Evolutionary conservation across 192 early-diverging fungal genomes (phyloP).

Genomic region (Haplosporangium gracile): DNA sequence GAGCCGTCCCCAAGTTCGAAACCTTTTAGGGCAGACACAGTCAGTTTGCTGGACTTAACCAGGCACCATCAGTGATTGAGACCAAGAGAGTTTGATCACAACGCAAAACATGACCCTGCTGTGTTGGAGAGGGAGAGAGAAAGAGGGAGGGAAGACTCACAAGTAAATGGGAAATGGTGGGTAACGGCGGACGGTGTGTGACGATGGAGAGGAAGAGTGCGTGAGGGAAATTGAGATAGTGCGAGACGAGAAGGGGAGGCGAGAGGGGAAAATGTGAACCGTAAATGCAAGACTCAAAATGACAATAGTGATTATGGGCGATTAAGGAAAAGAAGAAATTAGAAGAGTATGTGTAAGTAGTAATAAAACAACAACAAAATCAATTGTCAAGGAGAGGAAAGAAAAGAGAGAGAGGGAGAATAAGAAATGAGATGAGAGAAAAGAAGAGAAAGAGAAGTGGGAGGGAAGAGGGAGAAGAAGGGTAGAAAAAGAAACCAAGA

Average conservation of each 20-base stretch:
- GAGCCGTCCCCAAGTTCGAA: neutral
- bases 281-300: neutral
- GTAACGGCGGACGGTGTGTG: neutral
- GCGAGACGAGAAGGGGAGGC: neutral
- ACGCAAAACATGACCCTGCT: neutral
- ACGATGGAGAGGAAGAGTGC: too few relatives aligned
- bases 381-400: neutral
- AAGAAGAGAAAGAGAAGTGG: neutral
- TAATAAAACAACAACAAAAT: neutral
- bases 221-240: neutral
- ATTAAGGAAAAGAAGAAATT: neutral
- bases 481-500: neutral
- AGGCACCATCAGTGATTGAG: neutral
- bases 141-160: neutral
- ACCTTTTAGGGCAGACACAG: neutral
- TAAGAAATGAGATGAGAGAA: neutral
- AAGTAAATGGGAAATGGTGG: neutral
- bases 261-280: neutral
- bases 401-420: neutral
- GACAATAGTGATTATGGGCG: neutral
- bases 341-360: neutral
- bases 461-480: neutral
- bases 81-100: neutral
- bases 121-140: neutral
- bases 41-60: neutral